A percentile compares a stretch with the other conserved stretches of the same genome.
Conservation (phyloP, 164 flowering plant genomes). For the Berberis thunbergii region DNA sequence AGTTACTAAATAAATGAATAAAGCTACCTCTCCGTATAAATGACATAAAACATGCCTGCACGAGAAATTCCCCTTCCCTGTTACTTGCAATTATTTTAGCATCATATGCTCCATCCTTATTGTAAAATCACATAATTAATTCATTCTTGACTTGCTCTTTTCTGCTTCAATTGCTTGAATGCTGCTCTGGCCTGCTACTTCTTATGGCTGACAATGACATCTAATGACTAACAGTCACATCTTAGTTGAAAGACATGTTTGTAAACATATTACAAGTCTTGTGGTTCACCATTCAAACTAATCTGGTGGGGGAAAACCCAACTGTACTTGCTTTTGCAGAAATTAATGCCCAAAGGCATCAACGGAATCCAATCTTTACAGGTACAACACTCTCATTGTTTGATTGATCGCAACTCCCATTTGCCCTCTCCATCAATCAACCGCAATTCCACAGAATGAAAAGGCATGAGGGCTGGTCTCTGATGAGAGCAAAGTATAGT, state of each 20-base stretch:
- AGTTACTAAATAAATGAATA: background rate
- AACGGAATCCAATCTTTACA: background rate
- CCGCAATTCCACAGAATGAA: slow-evolving; percentile 73
- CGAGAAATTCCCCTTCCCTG: background rate
- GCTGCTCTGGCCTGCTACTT: background rate
- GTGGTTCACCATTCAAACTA: background rate
- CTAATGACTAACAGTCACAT: background rate
- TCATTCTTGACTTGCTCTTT: background rate
- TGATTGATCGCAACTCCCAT: slow-evolving; percentile 82
- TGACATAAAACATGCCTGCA: background rate
- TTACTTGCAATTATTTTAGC: background rate
- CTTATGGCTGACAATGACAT: background rate
- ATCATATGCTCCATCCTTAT: background rate
- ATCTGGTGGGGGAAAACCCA: background rate
- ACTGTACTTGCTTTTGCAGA: background rate
- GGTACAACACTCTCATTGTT: slow-evolving; percentile 13
- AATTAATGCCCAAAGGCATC: background rate
- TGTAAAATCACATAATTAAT: background rate
- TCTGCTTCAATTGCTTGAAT: background rate
- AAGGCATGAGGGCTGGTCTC: slow-evolving; percentile 97
- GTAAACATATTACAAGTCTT: background rate
- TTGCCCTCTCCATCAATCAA: slow-evolving; percentile 94
- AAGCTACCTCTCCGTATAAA: background rate
- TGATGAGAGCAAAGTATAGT: slow-evolving; percentile 20
- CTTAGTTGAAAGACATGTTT: background rate